Conservation (phyloP, 805 yeast species). For the Kregervanrija pseudodelftensis region DNA sequence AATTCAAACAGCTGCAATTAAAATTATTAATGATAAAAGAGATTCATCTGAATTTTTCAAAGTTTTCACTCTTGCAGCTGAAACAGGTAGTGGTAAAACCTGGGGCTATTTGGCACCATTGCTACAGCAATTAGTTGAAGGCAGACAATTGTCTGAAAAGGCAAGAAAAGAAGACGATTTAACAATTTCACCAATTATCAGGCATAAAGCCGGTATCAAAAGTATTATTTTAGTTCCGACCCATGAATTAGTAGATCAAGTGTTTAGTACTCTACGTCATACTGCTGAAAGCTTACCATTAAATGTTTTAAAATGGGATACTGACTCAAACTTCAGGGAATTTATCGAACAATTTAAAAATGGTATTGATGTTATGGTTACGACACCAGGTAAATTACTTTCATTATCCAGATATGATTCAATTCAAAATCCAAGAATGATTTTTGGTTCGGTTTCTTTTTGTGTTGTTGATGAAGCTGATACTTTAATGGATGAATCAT, state of each 20-base stretch:
- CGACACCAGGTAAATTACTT: conserved; percentile 74
- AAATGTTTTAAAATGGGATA: conserved; percentile 53
- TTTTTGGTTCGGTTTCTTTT: conserved; percentile 42
- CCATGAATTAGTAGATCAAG: conserved; percentile 81
- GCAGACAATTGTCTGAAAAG: conserved; percentile 31
- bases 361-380: conserved; percentile 71
- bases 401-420: conserved; percentile 27
- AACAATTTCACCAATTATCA: conserved; percentile 8
- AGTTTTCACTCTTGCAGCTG: conserved; percentile 82
- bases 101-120: conserved; percentile 83
- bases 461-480: conserved; percentile 92
- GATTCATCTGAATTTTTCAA: conserved; percentile 34
- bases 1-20: conserved; percentile 72
- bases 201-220: conserved; percentile 42
- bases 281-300: conserved; percentile 32
- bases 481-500: conserved; percentile 77
- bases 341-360: conserved; percentile 40
- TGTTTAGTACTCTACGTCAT: conserved; percentile 37
- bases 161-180: conserved; percentile 20
- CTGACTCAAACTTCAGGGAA: conserved; percentile 46
- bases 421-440: conserved; percentile 27
- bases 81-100: conserved; percentile 96
- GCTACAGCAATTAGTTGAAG: conserved; percentile 58
- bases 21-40: conserved; percentile 41
- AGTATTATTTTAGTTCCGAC: conserved; percentile 84